Conservation (phyloP, 1,284 basidiomycete species). For the Pseudozyma pruni region DNA sequence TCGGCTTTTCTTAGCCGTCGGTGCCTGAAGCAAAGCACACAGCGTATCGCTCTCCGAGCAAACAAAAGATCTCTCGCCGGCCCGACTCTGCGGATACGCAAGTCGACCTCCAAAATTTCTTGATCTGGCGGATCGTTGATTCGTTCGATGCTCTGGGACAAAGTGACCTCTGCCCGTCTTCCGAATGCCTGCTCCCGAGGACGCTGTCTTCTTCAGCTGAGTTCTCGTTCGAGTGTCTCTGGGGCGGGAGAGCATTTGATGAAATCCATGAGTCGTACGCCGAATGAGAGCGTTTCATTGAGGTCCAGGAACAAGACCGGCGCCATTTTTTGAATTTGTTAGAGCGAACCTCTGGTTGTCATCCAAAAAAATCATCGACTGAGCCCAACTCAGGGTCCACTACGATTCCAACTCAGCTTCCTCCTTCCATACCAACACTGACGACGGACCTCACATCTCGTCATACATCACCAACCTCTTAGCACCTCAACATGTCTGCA, state of each 20-base stretch:
- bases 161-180: not conserved
- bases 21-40: too few relatives aligned
- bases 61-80: not conserved
- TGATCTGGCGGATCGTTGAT: not conserved
- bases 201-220: too few relatives aligned
- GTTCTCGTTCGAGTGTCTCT: too few relatives aligned
- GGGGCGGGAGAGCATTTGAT: too few relatives aligned
- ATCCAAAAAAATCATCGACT: too few relatives aligned
- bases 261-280: too few relatives aligned
- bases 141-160: too few relatives aligned
- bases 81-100: conserved; percentile 3
- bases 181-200: conserved; percentile 1
- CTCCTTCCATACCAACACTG: not conserved
- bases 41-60: not conserved
- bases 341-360: not conserved
- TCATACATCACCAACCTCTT: not conserved
- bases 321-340: not conserved
- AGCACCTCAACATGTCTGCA: conserved; percentile 24
- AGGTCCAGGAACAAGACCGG: too few relatives aligned
- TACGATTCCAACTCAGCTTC: conserved; percentile 10
- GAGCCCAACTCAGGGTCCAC: conserved; percentile 16
- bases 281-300: too few relatives aligned
- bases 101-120: conserved; percentile 1
- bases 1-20: too few relatives aligned
- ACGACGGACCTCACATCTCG: too few relatives aligned